A percentile compares a stretch with the other conserved stretches of the same genome.
Evolutionary conservation across 202 grass and related monocot genomes (phyloP).

Genomic region (Sporobolus alterniflorus): DNA sequence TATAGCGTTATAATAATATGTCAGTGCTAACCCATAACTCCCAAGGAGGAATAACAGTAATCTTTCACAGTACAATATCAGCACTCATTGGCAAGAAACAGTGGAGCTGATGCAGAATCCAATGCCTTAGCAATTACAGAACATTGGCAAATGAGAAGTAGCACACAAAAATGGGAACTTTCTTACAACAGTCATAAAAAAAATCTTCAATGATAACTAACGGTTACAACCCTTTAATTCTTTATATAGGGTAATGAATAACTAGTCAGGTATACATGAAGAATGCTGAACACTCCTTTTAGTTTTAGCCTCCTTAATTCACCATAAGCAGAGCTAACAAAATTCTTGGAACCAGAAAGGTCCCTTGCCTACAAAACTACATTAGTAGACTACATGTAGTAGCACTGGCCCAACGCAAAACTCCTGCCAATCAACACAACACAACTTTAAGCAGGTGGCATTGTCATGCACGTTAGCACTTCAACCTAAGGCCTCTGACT

Average conservation of each 20-base stretch:
- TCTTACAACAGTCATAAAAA: conserved; percentile 12
- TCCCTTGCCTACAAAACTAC: not conserved
- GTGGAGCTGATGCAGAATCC: not conserved
- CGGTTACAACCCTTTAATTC: conserved; percentile 38
- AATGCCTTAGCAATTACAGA: not conserved
- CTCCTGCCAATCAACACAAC: not conserved
- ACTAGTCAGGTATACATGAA: not conserved
- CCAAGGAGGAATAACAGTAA: no score
- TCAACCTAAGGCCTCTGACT: no score
- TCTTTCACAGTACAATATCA: not conserved
- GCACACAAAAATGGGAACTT: conserved; percentile 11
- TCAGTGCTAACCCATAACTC: no score
- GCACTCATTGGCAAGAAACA: conserved; percentile 8
- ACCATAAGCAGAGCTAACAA: not conserved
- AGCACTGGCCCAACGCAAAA: conserved; percentile 25
- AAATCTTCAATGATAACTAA: not conserved
- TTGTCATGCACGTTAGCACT: not conserved
- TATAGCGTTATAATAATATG: no score
- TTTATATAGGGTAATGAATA: conserved; percentile 38
- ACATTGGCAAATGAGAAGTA: not conserved
- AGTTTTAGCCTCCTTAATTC: no score
- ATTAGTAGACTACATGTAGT: conserved; percentile 30
- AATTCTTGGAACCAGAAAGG: conserved; percentile 7
- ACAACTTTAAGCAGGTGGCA: not conserved
- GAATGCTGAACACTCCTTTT: no score